Evolutionary conservation across 78 protist genomes (phyloP).

Genomic region (Pelomyxa schiedti): DNA sequence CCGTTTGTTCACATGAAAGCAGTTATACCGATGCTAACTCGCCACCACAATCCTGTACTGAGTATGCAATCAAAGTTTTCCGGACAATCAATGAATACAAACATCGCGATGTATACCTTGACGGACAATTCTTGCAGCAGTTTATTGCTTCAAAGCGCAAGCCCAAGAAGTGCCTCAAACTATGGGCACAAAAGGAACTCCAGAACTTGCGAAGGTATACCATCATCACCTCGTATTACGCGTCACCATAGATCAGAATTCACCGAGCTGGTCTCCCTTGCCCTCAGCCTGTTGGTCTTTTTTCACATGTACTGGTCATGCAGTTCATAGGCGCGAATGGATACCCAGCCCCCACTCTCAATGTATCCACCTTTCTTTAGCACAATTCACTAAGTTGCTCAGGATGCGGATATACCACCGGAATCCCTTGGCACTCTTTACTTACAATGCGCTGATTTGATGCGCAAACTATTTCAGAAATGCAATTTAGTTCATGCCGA

Average conservation of each 20-base stretch:
- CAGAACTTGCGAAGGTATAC: neutral
- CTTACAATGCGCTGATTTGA: neutral
- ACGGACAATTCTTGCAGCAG: neutral
- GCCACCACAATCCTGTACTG: neutral
- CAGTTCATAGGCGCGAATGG: neutral
- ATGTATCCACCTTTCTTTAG: neutral
- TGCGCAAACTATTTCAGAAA: slow-evolving; percentile 62
- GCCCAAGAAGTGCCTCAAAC: neutral
- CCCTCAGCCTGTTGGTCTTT: neutral
- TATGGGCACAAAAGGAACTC: slow-evolving; percentile 9
- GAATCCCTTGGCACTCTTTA: slow-evolving; percentile 36
- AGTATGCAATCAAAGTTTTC: slow-evolving; percentile 9
- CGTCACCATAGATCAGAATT: too few species aligned
- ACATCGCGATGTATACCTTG: neutral
- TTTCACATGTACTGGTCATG: neutral
- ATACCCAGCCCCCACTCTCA: slow-evolving; percentile 1
- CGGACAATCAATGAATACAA: slow-evolving; percentile 9
- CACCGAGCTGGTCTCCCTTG: neutral
- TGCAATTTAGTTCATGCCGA: slow-evolving; percentile 93
- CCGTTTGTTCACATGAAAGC: neutral
- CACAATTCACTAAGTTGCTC: too few species aligned
- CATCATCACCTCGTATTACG: neutral
- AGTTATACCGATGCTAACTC: too few species aligned
- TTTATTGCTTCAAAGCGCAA: neutral
- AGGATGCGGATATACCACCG: neutral